These are phyloP conservation scores for Yamadazyma diospyri DNA, from an alignment of 1,139 yeast genomes.

Conservation along the genomic window DNA sequence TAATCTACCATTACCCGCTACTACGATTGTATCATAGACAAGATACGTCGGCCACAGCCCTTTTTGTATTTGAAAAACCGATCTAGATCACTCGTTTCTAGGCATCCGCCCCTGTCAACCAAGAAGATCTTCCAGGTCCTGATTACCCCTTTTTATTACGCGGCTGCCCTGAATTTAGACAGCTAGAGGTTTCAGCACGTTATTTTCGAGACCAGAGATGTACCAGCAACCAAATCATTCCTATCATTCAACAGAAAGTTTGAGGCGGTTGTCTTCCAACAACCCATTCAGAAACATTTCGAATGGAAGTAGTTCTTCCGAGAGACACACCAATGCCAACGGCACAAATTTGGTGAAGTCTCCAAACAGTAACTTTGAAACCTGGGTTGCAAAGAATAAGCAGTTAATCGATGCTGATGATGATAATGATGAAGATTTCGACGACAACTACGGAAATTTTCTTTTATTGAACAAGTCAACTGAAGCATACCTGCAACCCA, in stretches of 20 bases:
- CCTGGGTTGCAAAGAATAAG: conserved; percentile 51
- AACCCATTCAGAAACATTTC: conserved; percentile 50
- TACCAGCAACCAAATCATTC: conserved; percentile 40
- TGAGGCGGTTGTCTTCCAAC: conserved; percentile 52
- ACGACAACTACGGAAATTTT: conserved; percentile 16
- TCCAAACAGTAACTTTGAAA: conserved; percentile 36
- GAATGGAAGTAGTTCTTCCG: conserved; percentile 8
- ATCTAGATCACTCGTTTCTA: no score
- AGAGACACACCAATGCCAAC: conserved; percentile 2
- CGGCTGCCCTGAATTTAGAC: conserved; percentile 2
- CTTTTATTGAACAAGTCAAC: conserved; percentile 11
- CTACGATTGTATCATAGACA: no score
- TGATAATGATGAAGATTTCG: conserved; percentile 22
- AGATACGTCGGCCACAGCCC: no score
- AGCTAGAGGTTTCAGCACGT: neutral
- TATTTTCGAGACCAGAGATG: conserved; percentile 18
- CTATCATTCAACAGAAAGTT: conserved; percentile 32
- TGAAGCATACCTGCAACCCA: conserved; percentile 7
- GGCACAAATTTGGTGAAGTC: conserved; percentile 15
- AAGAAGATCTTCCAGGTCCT: no score
- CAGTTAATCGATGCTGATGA: conserved; percentile 43
- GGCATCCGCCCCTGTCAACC: no score
- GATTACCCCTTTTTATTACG: no score
- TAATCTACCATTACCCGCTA: no score
- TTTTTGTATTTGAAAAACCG: no score